Conservation (phyloP, 331 rosid genomes). For the Rosa hybrid region DNA sequence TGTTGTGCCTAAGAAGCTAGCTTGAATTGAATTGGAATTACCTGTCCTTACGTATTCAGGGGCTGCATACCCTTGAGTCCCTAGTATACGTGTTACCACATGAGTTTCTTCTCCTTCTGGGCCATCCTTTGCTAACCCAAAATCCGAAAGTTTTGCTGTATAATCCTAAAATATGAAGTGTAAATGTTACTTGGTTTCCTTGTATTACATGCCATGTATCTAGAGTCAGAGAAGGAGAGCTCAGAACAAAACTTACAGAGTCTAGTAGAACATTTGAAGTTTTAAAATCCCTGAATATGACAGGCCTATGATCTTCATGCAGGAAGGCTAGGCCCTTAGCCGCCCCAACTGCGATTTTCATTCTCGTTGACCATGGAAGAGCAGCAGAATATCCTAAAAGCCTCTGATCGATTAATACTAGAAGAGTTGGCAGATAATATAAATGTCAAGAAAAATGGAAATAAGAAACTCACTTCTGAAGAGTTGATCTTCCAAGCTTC, state of each 20-base stretch:
- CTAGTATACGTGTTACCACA: slow-evolving; percentile 58
- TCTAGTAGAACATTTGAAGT: slow-evolving; percentile 77
- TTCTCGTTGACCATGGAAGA: slow-evolving; percentile 81
- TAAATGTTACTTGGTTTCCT: not conserved
- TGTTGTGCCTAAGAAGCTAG: not conserved
- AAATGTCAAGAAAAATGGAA: not conserved
- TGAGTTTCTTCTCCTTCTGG: slow-evolving; percentile 77
- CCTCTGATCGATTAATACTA: not conserved
- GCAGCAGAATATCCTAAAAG: slow-evolving; percentile 65
- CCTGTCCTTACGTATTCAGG: slow-evolving; percentile 76
- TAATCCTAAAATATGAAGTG: slow-evolving; percentile 38
- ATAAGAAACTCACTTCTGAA: slow-evolving; percentile 59
- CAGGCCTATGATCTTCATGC: slow-evolving; percentile 69
- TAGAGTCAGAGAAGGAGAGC: not conserved
- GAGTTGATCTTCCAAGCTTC: slow-evolving; percentile 80
- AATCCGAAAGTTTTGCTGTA: slow-evolving; percentile 64
- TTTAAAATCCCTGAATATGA: slow-evolving; percentile 84
- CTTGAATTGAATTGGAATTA: slow-evolving; percentile 11
- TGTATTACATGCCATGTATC: not conserved
- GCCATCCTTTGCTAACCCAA: slow-evolving; percentile 77
- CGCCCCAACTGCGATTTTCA: slow-evolving; percentile 80
- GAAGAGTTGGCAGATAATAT: not conserved
- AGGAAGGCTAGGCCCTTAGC: slow-evolving; percentile 87
- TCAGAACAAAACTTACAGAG: slow-evolving; percentile 49
- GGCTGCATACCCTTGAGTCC: slow-evolving; percentile 76